Base-by-base conservation (phyloP, 176 grass and related monocot genomes). In the Panicum miliaceum region DNA sequence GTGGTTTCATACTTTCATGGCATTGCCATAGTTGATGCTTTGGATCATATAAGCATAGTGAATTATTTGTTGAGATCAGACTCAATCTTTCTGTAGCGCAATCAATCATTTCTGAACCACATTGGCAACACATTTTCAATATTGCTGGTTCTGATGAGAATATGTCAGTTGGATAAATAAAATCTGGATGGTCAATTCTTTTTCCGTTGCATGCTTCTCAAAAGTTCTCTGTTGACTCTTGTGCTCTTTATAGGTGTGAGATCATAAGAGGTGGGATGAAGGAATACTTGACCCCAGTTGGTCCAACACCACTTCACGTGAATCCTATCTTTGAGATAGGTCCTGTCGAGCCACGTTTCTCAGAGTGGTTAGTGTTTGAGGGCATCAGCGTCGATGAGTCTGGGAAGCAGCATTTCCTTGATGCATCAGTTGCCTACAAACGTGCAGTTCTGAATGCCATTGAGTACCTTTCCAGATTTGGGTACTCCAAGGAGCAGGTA, bases 401-500 rank as follows among this genome's bases (percentile, higher is more conserved):
- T 15, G 96, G 93, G 77, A 89, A 88, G 46, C 96, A 95, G 7
- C 96, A 98, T 78, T 98, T 91, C 71, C 96, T 98, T 69, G 96
- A 98, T 83, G 93, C 81, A 50, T 85, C 93, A 60, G 92, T 98
- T 34, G 87, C 93, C 29, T 98, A 90, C 83, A 98, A 98, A 82
- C 77, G 89, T 41, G 96, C 91, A 8, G 91, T 95, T 46, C 91
- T 98, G 40, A 93, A 98, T 83, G 96, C 93, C 80, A 95, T 95
- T 25, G 93, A 98, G 66, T 98, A 98, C 78, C 85, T 98, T 53
- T 93, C 91, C 13, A 90, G 20, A 27, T 98, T 98, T 73, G 93
- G 96, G 27, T 95, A 98, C 71, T 98, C 93, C 81, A 98, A 93
- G 84, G 96, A 98, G 58, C 96, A 98, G 96, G 96, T 98, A 53